These are phyloP conservation scores for Solanum peruvianum DNA, from an alignment of 257 asterid genomes.

Conservation along the genomic window DNA sequence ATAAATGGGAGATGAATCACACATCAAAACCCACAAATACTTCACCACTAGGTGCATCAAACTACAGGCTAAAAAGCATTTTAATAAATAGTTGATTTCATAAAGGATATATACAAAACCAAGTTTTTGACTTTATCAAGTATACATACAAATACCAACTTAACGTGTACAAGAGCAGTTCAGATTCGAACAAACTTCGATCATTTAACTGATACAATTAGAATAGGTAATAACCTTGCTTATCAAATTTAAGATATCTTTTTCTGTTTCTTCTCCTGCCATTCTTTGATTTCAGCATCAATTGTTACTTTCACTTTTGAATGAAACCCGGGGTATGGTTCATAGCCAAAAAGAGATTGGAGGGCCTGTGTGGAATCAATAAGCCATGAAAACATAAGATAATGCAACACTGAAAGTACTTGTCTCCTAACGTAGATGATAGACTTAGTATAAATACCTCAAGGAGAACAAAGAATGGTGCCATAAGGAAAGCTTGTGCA, in stretches of 20 bases:
- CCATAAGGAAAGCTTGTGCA: slow-evolving; percentile 89
- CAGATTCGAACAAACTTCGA: not conserved
- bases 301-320: slow-evolving; percentile 46
- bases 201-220: not conserved
- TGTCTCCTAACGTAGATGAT: not conserved
- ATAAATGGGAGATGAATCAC: not conserved
- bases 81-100: not conserved
- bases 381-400: not conserved
- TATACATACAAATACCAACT: not conserved
- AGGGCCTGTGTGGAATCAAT: slow-evolving; percentile 34
- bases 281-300: slow-evolving; percentile 55
- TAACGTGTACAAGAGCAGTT: not conserved
- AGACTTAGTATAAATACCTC: slow-evolving; percentile 43
- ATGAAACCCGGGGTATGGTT: slow-evolving; percentile 86
- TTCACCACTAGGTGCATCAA: not conserved
- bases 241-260: slow-evolving; percentile 24
- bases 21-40: not conserved
- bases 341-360: slow-evolving; percentile 57
- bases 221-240: not conserved
- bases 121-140: not conserved
- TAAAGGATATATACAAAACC: not conserved
- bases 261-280: slow-evolving; percentile 63
- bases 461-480: slow-evolving; percentile 80
- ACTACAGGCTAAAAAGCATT: not conserved
- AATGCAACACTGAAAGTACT: not conserved